Evolutionary conservation across 192 early-diverging fungal genomes (phyloP), one percentile per base, ranked within the genome.

Genomic region (Coemansia sp.): DNA sequence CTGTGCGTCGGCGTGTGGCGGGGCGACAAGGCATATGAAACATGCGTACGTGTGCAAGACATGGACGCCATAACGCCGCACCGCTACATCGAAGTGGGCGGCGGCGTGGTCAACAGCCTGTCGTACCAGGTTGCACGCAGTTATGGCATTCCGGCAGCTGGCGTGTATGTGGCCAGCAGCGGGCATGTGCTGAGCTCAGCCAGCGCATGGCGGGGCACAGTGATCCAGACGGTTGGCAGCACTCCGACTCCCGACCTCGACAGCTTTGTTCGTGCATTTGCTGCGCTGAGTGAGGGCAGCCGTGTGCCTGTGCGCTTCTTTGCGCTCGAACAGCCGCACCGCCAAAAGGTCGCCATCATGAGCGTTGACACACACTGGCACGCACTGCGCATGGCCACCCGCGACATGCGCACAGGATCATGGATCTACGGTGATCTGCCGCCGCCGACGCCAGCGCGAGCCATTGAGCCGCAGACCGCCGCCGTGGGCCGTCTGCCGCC

Each of bases 321-420:
- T 69, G 73, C 85, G 8, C 86, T 98, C 10, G 88, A 85, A 17
- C 89, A 93, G 60, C 87, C 92, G 7, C 87, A 95, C 76, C 88
- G 88, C 27, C 87, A 90, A 57, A 87, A 85, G 48, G 84, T 98
- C 12, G 86, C 86, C 67, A 89, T 98, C 50, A 92, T 94, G 81
- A 88, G 85, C 59, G 87, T 94, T 7, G 89, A 94, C 67, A 82
- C 92, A 59, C 93, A 94, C 68, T 98, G 94, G 94, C 85, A 87
- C 64, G 83, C 82, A 43, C 93, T 93, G 74, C 78, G 91, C 60
- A 54, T 94, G 64, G 90, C 92, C 19, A 67, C 79, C 4, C 86
- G 95, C 63, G 90, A 94, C 79, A 85, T 88, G 69, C 59, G 21
- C 12, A 91, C 90, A 15, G 95, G 95, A 5, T 69, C 85, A 9